Conservation (phyloP, 257 asterid species). For the Linderniella brevidens region DNA sequence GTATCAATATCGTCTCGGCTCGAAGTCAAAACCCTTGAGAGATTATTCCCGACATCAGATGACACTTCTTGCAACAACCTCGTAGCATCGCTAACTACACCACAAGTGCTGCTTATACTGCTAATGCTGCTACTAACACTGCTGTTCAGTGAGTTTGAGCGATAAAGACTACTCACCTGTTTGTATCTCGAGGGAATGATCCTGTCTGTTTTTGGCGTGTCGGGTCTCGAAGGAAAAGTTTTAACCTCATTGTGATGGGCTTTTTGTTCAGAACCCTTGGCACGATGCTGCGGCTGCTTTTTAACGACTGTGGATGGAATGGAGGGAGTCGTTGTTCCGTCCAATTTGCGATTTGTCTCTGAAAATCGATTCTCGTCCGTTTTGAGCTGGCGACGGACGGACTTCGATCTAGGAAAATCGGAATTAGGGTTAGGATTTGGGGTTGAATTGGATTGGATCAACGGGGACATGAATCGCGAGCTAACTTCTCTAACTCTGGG, state of each 20-base stretch:
- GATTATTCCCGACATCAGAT: conserved; percentile 19
- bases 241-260: conserved; percentile 10
- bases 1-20: conserved; percentile 16
- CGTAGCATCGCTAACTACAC: conserved; percentile 36
- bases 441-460: conserved; percentile 12
- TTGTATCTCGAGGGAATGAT: conserved; percentile 42
- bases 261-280: conserved; percentile 11
- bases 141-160: conserved; percentile 17
- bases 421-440: conserved; percentile 7
- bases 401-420: conserved; percentile 13
- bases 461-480: conserved; percentile 27
- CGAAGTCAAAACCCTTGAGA: conserved; percentile 19
- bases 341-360: neutral
- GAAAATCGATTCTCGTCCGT: conserved; percentile 19
- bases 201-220: conserved; percentile 35
- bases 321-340: conserved; percentile 10
- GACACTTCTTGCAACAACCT: conserved; percentile 45
- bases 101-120: too few relatives aligned
- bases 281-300: conserved; percentile 14
- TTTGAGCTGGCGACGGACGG: conserved; percentile 10
- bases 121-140: conserved; percentile 8
- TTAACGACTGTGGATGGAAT: conserved; percentile 9
- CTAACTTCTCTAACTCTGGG: conserved; percentile 24
- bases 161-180: conserved; percentile 14
- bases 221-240: conserved; percentile 23